Conservation (phyloP, 225 moss, liverwort and hornwort species). For the Antitrichia curtipendula region DNA sequence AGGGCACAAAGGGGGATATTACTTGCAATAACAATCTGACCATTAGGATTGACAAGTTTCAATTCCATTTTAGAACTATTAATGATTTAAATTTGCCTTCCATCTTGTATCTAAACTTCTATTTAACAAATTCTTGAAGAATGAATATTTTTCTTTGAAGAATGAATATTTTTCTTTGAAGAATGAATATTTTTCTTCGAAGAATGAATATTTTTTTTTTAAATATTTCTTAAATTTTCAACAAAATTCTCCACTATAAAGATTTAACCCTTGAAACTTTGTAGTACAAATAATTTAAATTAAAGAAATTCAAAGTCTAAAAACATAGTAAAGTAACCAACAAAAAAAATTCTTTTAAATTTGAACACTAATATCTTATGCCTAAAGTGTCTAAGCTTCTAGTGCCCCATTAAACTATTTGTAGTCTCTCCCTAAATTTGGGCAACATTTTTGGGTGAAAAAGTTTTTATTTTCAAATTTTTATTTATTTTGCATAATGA, state of each 20-base stretch:
- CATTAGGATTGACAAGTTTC: not conserved
- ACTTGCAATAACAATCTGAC: not conserved
- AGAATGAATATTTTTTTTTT: too few relatives aligned
- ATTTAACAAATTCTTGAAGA: not conserved
- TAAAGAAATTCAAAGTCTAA: not conserved
- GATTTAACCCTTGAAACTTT: not conserved
- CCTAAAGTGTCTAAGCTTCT: too few relatives aligned
- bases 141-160: not conserved
- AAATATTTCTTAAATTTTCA: not conserved
- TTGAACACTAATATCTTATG: not conserved
- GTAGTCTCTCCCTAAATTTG: too few relatives aligned
- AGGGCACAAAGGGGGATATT: accelerated
- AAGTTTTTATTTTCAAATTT: too few relatives aligned
- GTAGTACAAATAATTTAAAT: not conserved
- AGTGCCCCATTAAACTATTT: too few relatives aligned
- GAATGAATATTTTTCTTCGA: too few relatives aligned
- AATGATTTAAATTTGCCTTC: not conserved
- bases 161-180: too few relatives aligned
- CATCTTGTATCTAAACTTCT: not conserved
- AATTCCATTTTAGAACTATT: not conserved
- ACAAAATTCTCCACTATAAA: not conserved
- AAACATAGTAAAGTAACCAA: not conserved
- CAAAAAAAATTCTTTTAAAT: not conserved
- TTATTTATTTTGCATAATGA: too few relatives aligned
- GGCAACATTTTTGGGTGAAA: too few relatives aligned